phyloP scores from a whole-genome alignment of 805 yeast species.

The Nematodospora valgi region DNA sequence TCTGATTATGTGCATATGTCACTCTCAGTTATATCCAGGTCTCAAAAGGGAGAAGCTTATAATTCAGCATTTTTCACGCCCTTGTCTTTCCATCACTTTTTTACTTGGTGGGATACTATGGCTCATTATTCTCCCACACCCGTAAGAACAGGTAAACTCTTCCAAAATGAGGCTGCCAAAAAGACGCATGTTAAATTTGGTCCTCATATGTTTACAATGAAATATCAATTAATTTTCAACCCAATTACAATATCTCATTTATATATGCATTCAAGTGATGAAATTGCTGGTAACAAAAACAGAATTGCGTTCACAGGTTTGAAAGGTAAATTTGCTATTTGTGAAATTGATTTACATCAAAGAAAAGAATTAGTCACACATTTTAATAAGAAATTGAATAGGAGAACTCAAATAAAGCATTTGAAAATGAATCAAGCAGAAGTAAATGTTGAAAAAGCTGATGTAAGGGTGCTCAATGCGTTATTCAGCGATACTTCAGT shows the following conservation, averaged over 20 bases:
- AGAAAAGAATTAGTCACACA: conserved; percentile 33
- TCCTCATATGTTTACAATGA: conserved; percentile 37
- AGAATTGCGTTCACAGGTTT: conserved; percentile 36
- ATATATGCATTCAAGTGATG: conserved; percentile 26
- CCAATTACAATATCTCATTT: conserved; percentile 38
- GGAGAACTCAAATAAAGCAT: conserved; percentile 39
- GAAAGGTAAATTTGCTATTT: conserved; percentile 31
- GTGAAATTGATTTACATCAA: conserved; percentile 39
- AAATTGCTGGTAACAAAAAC: conserved; percentile 17
- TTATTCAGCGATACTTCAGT: conserved; percentile 54
- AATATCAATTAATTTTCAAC: conserved; percentile 38
- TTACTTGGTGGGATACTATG: conserved; percentile 41
- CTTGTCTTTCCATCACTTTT: conserved; percentile 34
- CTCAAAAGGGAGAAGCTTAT: conserved; percentile 25
- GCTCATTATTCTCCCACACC: conserved; percentile 32
- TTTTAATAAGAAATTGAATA: conserved; percentile 35
- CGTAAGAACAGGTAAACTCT: conserved; percentile 32
- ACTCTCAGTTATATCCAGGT: conserved; percentile 28
- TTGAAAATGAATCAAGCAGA: conserved; percentile 66
- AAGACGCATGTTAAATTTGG: conserved; percentile 34
- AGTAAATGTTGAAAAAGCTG: conserved; percentile 65
- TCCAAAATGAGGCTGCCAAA: conserved; percentile 16
- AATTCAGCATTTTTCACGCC: conserved; percentile 40
- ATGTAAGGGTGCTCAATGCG: conserved; percentile 64
- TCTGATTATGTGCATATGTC: conserved; percentile 72